Conservation (phyloP, 768 basidiomycete genomes). For the Amanita jacksonii region DNA sequence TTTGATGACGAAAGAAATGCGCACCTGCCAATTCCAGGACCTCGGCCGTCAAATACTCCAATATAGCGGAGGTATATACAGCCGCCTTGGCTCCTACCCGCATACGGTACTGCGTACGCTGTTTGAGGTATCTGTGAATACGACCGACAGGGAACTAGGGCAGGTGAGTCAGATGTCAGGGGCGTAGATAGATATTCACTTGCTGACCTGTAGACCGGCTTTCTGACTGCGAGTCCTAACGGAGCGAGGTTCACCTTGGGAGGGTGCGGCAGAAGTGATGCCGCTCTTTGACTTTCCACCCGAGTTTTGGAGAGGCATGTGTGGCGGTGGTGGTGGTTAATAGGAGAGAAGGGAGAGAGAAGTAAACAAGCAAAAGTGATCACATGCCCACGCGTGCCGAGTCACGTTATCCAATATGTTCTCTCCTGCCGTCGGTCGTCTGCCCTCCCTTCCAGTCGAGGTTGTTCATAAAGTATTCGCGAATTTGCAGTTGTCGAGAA, state of each 20-base stretch:
- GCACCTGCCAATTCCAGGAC: constrained; percentile 91
- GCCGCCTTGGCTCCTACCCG: constrained; percentile 97
- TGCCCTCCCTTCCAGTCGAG: constrained; percentile 17
- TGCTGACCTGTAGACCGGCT: constrained; percentile 78
- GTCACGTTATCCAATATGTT: constrained; percentile 4
- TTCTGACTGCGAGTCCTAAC: constrained; percentile 71
- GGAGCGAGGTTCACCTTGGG: constrained; percentile 25
- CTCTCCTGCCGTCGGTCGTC: constrained; percentile 13
- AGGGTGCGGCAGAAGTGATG: constrained; percentile 19
- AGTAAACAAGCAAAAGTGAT: not conserved
- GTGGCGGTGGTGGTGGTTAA: constrained; percentile 4
- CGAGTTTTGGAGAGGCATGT: constrained; percentile 7
- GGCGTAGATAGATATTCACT: no score
- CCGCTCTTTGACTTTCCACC: constrained; percentile 58
- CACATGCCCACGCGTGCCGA: constrained; percentile 3
- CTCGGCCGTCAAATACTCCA: constrained; percentile 95
- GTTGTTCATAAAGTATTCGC: constrained; percentile 19
- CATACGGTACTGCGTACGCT: constrained; percentile 86
- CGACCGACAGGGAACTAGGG: constrained; percentile 92
- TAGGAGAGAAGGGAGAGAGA: not conserved
- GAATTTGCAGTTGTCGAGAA: constrained; percentile 18
- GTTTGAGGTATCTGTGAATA: constrained; percentile 94
- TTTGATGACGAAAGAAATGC: constrained; percentile 16
- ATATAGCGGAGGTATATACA: constrained; percentile 91
- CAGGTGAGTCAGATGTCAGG: no score